Conservation (phyloP, 805 yeast genomes). For the Cyberlindnera mycetangii region DNA sequence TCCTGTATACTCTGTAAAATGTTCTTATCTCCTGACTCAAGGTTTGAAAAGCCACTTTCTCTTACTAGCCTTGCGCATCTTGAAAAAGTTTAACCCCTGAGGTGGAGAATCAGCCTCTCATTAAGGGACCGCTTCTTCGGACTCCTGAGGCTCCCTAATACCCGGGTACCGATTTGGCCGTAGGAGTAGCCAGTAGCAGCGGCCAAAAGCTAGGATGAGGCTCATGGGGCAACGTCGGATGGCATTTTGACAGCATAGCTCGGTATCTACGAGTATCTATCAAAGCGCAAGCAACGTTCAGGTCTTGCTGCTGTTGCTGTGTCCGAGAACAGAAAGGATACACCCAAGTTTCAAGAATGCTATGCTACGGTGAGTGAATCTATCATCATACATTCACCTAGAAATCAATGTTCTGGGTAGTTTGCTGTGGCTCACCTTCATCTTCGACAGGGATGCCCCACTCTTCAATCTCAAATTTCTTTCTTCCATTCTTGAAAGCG, state of each 20-base stretch:
- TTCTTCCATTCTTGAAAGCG: conserved; percentile 82
- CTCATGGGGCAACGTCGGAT: too few relatives aligned
- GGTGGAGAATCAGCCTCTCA: not conserved
- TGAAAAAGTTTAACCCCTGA: not conserved
- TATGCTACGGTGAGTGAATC: not conserved
- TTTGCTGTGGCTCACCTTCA: conserved; percentile 31
- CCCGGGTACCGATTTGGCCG: not conserved
- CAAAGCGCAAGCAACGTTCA: too few relatives aligned
- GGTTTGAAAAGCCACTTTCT: too few relatives aligned
- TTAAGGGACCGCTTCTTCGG: not conserved
- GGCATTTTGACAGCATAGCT: not conserved
- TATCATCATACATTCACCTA: conserved; percentile 6
- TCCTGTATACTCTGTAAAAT: too few relatives aligned
- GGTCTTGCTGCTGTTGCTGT: too few relatives aligned
- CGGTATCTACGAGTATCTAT: not conserved
- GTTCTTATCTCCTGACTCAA: not conserved
- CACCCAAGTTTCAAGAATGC: too few relatives aligned
- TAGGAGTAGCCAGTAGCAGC: not conserved
- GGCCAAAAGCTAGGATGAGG: too few relatives aligned
- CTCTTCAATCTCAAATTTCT: conserved; percentile 80
- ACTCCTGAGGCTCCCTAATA: not conserved
- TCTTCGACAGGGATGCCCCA: conserved; percentile 99
- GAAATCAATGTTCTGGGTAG: conserved; percentile 25
- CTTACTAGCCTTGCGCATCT: too few relatives aligned
- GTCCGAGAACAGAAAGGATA: not conserved